These are phyloP conservation scores for Rickenella mellea DNA, from an alignment of 768 basidiomycete species.

Conservation along the genomic window DNA sequence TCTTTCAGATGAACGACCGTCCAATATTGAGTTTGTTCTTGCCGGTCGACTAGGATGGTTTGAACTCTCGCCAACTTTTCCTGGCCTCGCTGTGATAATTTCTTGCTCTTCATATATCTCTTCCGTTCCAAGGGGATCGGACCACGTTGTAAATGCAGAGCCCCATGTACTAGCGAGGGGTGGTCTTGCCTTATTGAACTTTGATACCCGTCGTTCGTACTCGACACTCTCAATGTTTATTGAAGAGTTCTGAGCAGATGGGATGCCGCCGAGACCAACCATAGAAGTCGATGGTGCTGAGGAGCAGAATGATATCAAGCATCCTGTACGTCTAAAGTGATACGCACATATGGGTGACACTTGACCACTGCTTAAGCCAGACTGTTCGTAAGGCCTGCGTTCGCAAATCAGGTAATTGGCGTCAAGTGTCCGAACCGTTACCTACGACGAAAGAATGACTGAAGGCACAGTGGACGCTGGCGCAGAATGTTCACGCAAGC, in stretches of 20 bases:
- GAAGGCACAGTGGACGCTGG: constrained; percentile 24
- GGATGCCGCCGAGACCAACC: neutral
- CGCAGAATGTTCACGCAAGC: constrained; percentile 20
- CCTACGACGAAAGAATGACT: constrained; percentile 31
- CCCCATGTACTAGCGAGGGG: neutral
- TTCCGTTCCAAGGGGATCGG: constrained; percentile 38
- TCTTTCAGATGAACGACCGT: too few species aligned
- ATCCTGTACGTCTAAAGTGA: neutral
- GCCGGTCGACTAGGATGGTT: too few species aligned
- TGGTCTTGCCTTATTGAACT: neutral
- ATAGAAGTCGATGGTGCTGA: neutral
- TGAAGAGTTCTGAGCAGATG: neutral
- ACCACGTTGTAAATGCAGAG: constrained; percentile 36
- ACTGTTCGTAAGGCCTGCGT: neutral
- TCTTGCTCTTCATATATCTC: constrained; percentile 22
- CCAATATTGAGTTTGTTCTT: too few species aligned
- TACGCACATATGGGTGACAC: constrained; percentile 58
- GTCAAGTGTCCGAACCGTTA: neutral
- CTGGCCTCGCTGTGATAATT: neutral
- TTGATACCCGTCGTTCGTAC: neutral
- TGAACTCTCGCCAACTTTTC: too few species aligned
- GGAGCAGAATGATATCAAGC: neutral
- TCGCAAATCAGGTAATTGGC: constrained; percentile 6
- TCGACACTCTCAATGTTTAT: neutral
- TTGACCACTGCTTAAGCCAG: constrained; percentile 62